These are phyloP conservation scores for Hypoxylon sp. DNA, from an alignment of 2,329 filamentous ascomycete genomes.

Conservation along the genomic window DNA sequence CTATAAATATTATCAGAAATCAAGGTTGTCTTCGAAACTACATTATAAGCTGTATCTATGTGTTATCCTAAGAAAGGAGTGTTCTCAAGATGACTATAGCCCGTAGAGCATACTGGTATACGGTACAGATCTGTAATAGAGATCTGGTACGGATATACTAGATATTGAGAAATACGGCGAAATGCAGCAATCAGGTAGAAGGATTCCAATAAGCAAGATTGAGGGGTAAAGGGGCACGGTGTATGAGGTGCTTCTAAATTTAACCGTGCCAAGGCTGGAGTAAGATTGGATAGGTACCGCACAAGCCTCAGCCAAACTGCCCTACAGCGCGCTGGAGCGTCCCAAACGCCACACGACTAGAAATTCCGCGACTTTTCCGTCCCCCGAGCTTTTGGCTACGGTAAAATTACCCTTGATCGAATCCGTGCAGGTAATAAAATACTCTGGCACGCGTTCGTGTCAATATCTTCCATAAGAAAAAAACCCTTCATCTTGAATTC, in stretches of 20 bases:
- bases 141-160: too few species aligned
- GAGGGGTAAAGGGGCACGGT: neutral
- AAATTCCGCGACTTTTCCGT: neutral
- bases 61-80: neutral
- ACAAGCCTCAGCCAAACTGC: slow-evolving; percentile 26
- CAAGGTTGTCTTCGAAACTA: too few species aligned
- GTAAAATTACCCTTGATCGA: slow-evolving; percentile 24
- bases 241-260: slow-evolving; percentile 23
- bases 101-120: neutral
- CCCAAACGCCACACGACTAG: slow-evolving; percentile 24
- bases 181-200: slow-evolving; percentile 1
- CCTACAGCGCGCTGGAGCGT: too few species aligned
- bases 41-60: too few species aligned
- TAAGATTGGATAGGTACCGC: slow-evolving; percentile 27
- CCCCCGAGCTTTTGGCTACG: neutral
- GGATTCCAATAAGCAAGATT: slow-evolving; percentile 7
- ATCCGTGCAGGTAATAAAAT: slow-evolving; percentile 25
- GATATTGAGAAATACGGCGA: neutral
- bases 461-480: neutral
- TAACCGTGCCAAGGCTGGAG: slow-evolving; percentile 23
- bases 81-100: neutral
- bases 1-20: neutral
- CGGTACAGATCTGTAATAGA: neutral
- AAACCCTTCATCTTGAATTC: neutral
- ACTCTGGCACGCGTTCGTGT: slow-evolving; percentile 22